These are phyloP conservation scores for Malus sylvestris DNA, from an alignment of 306 rosid species.

Conservation along the genomic window DNA sequence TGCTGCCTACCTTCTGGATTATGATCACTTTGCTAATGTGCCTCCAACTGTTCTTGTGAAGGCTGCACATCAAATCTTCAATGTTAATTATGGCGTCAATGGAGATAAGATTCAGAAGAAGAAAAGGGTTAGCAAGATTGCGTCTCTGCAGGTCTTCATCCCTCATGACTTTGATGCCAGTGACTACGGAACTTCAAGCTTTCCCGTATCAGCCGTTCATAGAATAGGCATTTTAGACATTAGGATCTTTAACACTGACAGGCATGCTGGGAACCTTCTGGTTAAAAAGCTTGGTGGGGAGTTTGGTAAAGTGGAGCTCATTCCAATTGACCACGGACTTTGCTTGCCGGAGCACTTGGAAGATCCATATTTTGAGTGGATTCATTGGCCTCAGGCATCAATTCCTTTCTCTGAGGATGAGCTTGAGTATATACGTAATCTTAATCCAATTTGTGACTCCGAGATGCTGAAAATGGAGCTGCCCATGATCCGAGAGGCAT, in stretches of 20 bases:
- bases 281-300: slow-evolving; percentile 57
- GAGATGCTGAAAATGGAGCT: slow-evolving; percentile 74
- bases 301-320: slow-evolving; percentile 56
- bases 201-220: slow-evolving; percentile 61
- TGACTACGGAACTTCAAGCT: slow-evolving; percentile 69
- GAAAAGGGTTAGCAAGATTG: slow-evolving; percentile 60
- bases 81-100: slow-evolving; percentile 54
- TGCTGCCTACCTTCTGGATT: slow-evolving; percentile 77
- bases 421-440: slow-evolving; percentile 43
- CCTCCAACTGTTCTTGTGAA: slow-evolving; percentile 76
- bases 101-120: slow-evolving; percentile 32
- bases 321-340: slow-evolving; percentile 77
- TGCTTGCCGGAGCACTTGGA: slow-evolving; percentile 70
- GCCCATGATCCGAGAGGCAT: slow-evolving; percentile 72
- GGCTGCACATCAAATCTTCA: slow-evolving; percentile 57
- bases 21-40: slow-evolving; percentile 61
- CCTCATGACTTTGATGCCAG: slow-evolving; percentile 74
- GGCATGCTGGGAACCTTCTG: slow-evolving; percentile 76
- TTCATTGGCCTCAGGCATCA: slow-evolving; percentile 81
- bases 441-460: slow-evolving; percentile 57
- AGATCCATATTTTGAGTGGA: slow-evolving; percentile 83
- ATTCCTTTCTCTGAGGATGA: slow-evolving; percentile 70
- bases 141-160: slow-evolving; percentile 61
- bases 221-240: slow-evolving; percentile 68
- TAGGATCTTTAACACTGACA: slow-evolving; percentile 63